These are phyloP conservation scores for Sedum album DNA, from an alignment of 164 flowering plant genomes.

Conservation along the genomic window DNA sequence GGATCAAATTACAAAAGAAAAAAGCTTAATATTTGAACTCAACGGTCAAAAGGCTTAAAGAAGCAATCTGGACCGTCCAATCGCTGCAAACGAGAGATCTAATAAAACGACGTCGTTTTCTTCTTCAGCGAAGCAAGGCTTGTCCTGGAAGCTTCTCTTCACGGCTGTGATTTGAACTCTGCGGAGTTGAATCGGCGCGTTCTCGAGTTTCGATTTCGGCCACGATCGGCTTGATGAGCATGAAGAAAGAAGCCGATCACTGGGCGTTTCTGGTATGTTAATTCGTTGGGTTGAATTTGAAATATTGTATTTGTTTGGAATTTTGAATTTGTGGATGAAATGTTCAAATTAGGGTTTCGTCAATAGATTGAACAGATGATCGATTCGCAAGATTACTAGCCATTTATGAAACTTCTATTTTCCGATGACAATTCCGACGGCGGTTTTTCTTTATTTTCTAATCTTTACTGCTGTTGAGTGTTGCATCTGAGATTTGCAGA, in stretches of 20 bases:
- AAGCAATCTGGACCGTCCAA: not conserved
- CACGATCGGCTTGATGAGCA: not conserved
- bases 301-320: no score
- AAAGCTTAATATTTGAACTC: constrained; percentile 1
- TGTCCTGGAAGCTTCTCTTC: constrained; percentile 3
- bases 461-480: not conserved
- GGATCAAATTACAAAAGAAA: not conserved
- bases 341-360: not conserved
- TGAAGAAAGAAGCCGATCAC: not conserved
- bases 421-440: not conserved
- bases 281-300: no score
- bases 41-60: not conserved
- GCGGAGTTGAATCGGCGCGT: constrained; percentile 5
- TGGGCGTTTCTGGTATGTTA: constrained; percentile 4
- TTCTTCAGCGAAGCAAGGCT: not conserved
- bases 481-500: not conserved
- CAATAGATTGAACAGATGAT: not conserved
- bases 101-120: not conserved
- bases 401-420: not conserved
- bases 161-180: not conserved
- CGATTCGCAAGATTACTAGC: not conserved
- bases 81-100: not conserved
- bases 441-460: no score
- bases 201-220: not conserved
- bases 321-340: not conserved